These are phyloP conservation scores for Lentinula aciculospora DNA, from an alignment of 768 basidiomycete species.

Conservation along the genomic window DNA sequence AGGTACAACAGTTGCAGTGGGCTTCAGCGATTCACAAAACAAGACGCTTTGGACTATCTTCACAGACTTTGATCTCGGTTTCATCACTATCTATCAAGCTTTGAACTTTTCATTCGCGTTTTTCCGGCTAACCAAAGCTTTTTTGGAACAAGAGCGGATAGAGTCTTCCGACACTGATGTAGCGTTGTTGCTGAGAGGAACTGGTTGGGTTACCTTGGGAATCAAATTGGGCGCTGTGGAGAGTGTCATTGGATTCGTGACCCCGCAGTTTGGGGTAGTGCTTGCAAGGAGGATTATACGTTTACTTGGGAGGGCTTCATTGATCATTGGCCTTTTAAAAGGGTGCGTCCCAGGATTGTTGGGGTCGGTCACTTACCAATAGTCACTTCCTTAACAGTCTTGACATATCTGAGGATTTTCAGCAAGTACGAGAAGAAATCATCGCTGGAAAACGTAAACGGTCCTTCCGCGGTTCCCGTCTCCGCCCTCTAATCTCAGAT, in stretches of 20 bases:
- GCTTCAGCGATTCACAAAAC: slow-evolving; percentile 30
- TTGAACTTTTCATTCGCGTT: slow-evolving; percentile 53
- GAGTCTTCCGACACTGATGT: slow-evolving; percentile 39
- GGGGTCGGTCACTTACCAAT: background rate
- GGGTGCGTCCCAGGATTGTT: slow-evolving; percentile 41
- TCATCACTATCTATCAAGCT: slow-evolving; percentile 54
- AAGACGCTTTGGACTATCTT: slow-evolving; percentile 51
- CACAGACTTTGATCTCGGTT: slow-evolving; percentile 51
- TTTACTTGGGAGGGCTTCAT: slow-evolving; percentile 42
- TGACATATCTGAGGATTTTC: slow-evolving; percentile 50
- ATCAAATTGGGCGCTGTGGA: slow-evolving; percentile 63
- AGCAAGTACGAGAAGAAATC: slow-evolving; percentile 32
- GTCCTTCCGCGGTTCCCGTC: slow-evolving; percentile 28
- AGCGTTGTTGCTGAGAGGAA: slow-evolving; percentile 50
- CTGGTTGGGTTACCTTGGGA: slow-evolving; percentile 59
- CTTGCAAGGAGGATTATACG: slow-evolving; percentile 57
- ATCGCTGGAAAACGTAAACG: slow-evolving; percentile 18
- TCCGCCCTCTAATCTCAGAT: slow-evolving; percentile 46
- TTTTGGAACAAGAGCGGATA: slow-evolving; percentile 46
- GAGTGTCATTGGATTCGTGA: slow-evolving; percentile 56
- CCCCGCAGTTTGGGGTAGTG: slow-evolving; percentile 43
- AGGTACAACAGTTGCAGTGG: slow-evolving; percentile 25
- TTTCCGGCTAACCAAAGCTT: slow-evolving; percentile 46
- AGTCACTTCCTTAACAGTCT: slow-evolving; percentile 16
- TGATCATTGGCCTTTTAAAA: slow-evolving; percentile 60